phyloP scores from a whole-genome alignment of 2,329 filamentous ascomycete genomes.

The Rhinocladiella mackenziei region DNA sequence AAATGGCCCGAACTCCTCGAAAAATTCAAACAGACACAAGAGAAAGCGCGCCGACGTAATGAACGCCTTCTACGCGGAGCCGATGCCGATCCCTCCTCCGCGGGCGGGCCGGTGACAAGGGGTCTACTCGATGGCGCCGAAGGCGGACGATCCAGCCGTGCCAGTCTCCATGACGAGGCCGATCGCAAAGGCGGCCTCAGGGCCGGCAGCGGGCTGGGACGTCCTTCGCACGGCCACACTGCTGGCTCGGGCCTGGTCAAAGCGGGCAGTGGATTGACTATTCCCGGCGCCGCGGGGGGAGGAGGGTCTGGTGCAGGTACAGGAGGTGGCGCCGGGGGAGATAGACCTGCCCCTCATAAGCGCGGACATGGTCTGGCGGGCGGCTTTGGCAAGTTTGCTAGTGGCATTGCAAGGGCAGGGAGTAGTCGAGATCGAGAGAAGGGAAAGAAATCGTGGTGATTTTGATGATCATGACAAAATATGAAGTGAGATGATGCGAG shows the following conservation, averaged over 20 bases:
- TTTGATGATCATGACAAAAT: not conserved
- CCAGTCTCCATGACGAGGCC: constrained; percentile 16
- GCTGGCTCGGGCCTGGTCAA: constrained; percentile 5
- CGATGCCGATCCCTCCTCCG: constrained; percentile 13
- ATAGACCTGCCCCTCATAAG: constrained; percentile 20
- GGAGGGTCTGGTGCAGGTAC: constrained; percentile 1
- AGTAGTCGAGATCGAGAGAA: constrained; percentile 24
- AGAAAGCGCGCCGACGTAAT: constrained; percentile 59
- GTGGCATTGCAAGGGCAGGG: constrained; percentile 65
- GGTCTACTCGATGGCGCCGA: constrained; percentile 7
- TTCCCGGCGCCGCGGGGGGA: constrained; percentile 1
- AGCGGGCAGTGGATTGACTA: constrained; percentile 12
- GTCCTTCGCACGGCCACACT: constrained; percentile 15
- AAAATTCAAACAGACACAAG: constrained; percentile 89
- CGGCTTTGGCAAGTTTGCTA: constrained; percentile 34
- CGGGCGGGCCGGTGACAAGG: not conserved
- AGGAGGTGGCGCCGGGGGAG: constrained; percentile 3
- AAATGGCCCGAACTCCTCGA: constrained; percentile 90
- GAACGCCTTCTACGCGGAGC: constrained; percentile 24
- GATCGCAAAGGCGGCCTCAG: constrained; percentile 1
- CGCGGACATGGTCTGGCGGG: constrained; percentile 26
- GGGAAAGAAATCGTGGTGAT: constrained; percentile 16
- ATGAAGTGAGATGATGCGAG: not conserved
- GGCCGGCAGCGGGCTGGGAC: constrained; percentile 3
- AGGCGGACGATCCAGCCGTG: constrained; percentile 17